Evolutionary conservation across 768 basidiomycete species (phyloP).

Genomic region (Pleurotus cornucopiae): DNA sequence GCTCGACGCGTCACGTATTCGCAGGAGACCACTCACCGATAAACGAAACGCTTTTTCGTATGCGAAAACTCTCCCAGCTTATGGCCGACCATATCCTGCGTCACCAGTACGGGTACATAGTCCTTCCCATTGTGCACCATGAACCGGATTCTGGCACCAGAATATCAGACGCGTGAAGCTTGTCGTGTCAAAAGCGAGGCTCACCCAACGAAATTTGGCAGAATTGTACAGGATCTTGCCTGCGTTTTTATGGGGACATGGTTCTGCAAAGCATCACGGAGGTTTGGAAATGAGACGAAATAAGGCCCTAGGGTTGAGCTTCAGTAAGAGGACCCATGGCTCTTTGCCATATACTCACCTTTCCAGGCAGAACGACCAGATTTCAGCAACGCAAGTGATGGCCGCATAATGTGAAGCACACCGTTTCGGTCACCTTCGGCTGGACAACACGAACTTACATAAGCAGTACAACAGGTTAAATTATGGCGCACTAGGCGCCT

Average conservation of each 20-base stretch:
- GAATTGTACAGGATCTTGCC: slow-evolving; percentile 85
- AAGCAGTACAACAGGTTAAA: background rate
- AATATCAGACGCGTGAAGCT: background rate
- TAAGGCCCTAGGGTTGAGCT: slow-evolving; percentile 65
- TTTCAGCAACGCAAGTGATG: slow-evolving; percentile 53
- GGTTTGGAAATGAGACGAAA: slow-evolving; percentile 89
- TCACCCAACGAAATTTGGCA: slow-evolving; percentile 95
- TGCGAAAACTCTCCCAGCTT: slow-evolving; percentile 94
- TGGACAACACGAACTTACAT: background rate
- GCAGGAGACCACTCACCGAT: slow-evolving; percentile 58
- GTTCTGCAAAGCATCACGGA: slow-evolving; percentile 74
- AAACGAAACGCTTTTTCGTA: slow-evolving; percentile 84
- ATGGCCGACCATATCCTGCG: slow-evolving; percentile 98
- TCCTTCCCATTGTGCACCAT: slow-evolving; percentile 93
- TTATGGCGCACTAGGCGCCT: background rate
- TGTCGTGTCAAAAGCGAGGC: slow-evolving; percentile 17
- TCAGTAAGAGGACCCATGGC: background rate
- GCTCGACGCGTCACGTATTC: background rate
- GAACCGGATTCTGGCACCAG: slow-evolving; percentile 64
- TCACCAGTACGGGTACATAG: slow-evolving; percentile 80
- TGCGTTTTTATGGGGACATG: slow-evolving; percentile 87
- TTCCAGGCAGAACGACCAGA: slow-evolving; percentile 84
- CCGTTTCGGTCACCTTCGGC: background rate
- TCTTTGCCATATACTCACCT: slow-evolving; percentile 34
- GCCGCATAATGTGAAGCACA: slow-evolving; percentile 42